A percentile compares a stretch with the other conserved stretches of the same genome.
Conservation (phyloP, 345 rosid species). For the Salix viminalis region DNA sequence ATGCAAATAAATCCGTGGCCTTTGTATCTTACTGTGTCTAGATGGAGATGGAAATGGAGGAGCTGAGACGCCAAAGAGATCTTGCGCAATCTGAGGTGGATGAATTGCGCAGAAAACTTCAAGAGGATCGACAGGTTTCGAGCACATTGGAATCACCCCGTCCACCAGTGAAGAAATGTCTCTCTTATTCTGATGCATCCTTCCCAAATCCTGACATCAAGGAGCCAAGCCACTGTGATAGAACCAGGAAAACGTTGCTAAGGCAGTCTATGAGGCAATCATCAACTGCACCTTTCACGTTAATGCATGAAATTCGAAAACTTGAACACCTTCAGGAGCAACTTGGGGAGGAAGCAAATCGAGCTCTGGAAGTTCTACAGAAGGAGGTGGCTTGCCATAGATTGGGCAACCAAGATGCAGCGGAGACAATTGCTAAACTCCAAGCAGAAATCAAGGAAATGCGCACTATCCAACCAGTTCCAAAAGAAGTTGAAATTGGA, state of each 20-base stretch:
- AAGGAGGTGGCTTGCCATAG: constrained; percentile 97
- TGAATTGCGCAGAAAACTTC: constrained; percentile 69
- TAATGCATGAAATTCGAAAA: constrained; percentile 98
- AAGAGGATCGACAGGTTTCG: constrained; percentile 60
- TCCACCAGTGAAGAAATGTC: constrained; percentile 80
- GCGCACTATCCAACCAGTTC: constrained; percentile 55
- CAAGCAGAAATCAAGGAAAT: constrained; percentile 95
- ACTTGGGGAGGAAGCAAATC: constrained; percentile 92
- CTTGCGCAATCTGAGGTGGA: constrained; percentile 74
- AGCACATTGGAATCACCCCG: constrained; percentile 50
- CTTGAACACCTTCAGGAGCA: constrained; percentile 98
- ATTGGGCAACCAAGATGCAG: constrained; percentile 98
- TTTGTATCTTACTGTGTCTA: constrained; percentile 18
- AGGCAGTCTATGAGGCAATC: constrained; percentile 95
- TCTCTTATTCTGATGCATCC: constrained; percentile 67
- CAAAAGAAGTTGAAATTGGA: constrained; percentile 58
- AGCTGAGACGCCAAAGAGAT: constrained; percentile 83
- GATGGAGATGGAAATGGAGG: constrained; percentile 98
- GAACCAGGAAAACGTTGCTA: constrained; percentile 52
- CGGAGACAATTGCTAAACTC: constrained; percentile 93
- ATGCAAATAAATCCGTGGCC: constrained; percentile 9
- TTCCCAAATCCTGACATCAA: constrained; percentile 53
- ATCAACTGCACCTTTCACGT: constrained; percentile 86
- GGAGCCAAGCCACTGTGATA: constrained; percentile 41
- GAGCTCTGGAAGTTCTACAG: constrained; percentile 91